Evolutionary conservation across 768 basidiomycete genomes (phyloP).

Genomic region (Gloeopeniophorella convolvens): DNA sequence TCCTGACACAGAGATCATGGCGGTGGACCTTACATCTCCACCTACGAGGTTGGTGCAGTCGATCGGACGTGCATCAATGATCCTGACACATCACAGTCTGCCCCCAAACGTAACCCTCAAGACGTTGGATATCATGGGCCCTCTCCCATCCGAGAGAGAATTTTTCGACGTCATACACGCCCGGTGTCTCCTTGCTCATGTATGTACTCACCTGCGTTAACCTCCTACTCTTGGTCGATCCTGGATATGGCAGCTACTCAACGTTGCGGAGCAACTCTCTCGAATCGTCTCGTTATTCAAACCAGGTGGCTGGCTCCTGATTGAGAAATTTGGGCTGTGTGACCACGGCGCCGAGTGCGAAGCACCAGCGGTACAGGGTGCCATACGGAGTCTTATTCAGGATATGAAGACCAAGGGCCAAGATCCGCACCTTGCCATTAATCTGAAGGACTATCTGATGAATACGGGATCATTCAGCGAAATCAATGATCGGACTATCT

Average conservation of each 20-base stretch:
- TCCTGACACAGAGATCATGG: neutral
- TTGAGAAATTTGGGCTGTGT: slow-evolving; percentile 20
- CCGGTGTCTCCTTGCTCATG: slow-evolving; percentile 24
- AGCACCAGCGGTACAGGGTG: no score
- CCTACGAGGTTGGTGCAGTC: neutral
- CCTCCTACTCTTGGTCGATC: neutral
- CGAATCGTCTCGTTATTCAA: slow-evolving; percentile 19
- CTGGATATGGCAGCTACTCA: slow-evolving; percentile 18
- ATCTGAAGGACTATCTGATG: no score
- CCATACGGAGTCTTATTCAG: no score
- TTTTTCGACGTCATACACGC: slow-evolving; percentile 25
- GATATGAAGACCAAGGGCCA: no score
- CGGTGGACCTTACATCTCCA: neutral
- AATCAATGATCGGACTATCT: no score
- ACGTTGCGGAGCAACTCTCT: slow-evolving; percentile 16
- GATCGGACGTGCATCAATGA: neutral
- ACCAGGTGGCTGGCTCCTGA: slow-evolving; percentile 19
- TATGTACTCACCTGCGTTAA: slow-evolving; percentile 4
- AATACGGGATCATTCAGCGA: no score
- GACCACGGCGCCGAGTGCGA: no score
- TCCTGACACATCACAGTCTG: neutral
- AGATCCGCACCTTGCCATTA: no score
- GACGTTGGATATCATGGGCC: slow-evolving; percentile 19
- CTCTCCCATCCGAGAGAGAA: slow-evolving; percentile 22
- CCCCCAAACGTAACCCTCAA: slow-evolving; percentile 21